Evolutionary conservation across 1,139 yeast genomes (phyloP).

Genomic region (Taphrina pruni): DNA sequence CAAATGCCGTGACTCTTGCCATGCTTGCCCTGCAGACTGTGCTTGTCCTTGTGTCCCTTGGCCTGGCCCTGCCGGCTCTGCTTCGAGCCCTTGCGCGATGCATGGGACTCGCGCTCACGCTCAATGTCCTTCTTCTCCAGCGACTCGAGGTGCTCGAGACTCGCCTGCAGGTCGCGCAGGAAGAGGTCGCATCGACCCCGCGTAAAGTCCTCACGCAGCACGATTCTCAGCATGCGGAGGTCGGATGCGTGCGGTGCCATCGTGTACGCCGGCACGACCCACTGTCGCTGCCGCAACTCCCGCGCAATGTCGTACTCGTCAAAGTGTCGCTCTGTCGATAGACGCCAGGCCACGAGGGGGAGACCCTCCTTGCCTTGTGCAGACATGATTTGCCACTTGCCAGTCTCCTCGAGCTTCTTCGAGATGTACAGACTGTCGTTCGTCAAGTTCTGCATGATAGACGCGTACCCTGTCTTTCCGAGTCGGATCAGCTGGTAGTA

Average conservation of each 20-base stretch:
- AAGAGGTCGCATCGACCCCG: constrained; percentile 74
- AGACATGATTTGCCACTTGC: constrained; percentile 74
- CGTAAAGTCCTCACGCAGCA: constrained; percentile 74
- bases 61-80: constrained; percentile 11
- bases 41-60: constrained; percentile 23
- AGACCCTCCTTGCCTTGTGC: constrained; percentile 62
- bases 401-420: constrained; percentile 66
- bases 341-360: constrained; percentile 86
- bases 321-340: constrained; percentile 69
- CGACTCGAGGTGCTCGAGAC: constrained; percentile 53
- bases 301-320: constrained; percentile 82
- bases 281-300: constrained; percentile 74
- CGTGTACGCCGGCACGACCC: constrained; percentile 88
- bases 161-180: constrained; percentile 66
- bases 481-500: constrained; percentile 76
- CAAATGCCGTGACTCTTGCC: constrained; percentile 35
- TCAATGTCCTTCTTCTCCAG: constrained; percentile 26
- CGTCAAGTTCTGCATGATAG: constrained; percentile 66
- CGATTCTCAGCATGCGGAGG: constrained; percentile 79
- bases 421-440: constrained; percentile 74
- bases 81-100: constrained; percentile 8
- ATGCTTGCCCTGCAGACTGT: constrained; percentile 31
- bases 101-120: constrained; percentile 10
- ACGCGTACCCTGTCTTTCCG: constrained; percentile 72
- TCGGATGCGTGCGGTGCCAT: constrained; percentile 65